Evolutionary conservation across 805 yeast species (phyloP), one percentile per base, ranked within the genome.

Genomic region (Ascoidea tarda): DNA sequence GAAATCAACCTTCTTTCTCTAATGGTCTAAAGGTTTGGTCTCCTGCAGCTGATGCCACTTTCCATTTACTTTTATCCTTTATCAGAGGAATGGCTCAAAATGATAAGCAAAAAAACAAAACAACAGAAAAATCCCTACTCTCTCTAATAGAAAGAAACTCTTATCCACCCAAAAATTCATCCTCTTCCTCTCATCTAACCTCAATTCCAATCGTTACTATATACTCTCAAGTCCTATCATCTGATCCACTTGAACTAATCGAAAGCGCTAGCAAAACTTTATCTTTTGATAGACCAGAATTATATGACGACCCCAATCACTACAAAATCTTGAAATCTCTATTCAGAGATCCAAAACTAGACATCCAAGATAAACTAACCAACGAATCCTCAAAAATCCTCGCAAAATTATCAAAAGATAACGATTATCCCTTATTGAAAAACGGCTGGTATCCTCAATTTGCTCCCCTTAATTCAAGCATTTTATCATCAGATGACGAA

Each of bases 21-120:
- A 82, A 84, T 56, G 96, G 96, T 2, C 64, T 87, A 52, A 77
- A 78, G 48, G 76, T 77, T 49, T 88, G 96, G 96, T 70, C 82
- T 47, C 80, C 85, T 2, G 87, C 89, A 2, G 81, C 93, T 5
- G 87, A 86, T 62, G 96, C 96, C 0, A 77, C 87, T 68, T 84
- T 86, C 61, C 97, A 89, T 65, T 66, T 89, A 38, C 70, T 87
- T 31, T 66, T 87, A 42, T 77, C 96, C 1, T 89, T 87, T 60
- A 67, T 89, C 54, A 81, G 95, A 16, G 83, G 86, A 81, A 74
- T 87, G 32, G 84, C 87, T 0, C 82, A 79, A 16, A 75, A 77
- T 51, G 87, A 80, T 55, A 72, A 76, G 50, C 80, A 76, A 45
- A 69, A 72, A 32, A 70, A 78, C 33, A 62, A 76, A 46, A 76